Evolutionary conservation across 2,329 filamentous ascomycete species (phyloP).

Genomic region (Pyrenochaeta sp.): DNA sequence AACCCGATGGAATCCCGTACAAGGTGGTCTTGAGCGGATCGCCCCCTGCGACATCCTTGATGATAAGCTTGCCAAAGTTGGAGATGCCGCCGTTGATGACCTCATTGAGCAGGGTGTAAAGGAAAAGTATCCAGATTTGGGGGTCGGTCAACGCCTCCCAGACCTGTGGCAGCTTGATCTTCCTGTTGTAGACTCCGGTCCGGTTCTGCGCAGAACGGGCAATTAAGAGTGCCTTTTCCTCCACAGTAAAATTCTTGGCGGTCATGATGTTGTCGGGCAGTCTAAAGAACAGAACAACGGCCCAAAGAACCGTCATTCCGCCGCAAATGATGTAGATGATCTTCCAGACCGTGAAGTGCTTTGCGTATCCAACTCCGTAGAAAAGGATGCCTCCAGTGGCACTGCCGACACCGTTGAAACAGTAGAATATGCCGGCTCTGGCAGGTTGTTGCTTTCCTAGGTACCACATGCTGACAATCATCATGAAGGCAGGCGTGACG

Average conservation of each 20-base stretch:
- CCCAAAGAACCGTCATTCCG: slow-evolving; percentile 55
- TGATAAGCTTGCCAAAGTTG: slow-evolving; percentile 64
- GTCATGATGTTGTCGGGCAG: slow-evolving; percentile 54
- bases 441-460: slow-evolving; percentile 23
- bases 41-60: slow-evolving; percentile 56
- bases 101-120: slow-evolving; percentile 61
- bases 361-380: slow-evolving; percentile 53
- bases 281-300: slow-evolving; percentile 48
- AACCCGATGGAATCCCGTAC: slow-evolving; percentile 63
- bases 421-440: slow-evolving; percentile 32
- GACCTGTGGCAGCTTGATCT: slow-evolving; percentile 59
- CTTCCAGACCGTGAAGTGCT: slow-evolving; percentile 54
- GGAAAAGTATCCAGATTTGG: slow-evolving; percentile 55
- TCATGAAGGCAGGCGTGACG: slow-evolving; percentile 27
- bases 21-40: slow-evolving; percentile 58
- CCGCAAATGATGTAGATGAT: slow-evolving; percentile 56
- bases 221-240: slow-evolving; percentile 56
- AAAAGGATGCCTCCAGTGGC: slow-evolving; percentile 42
- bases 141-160: slow-evolving; percentile 56
- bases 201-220: slow-evolving; percentile 47
- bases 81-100: slow-evolving; percentile 62
- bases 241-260: slow-evolving; percentile 51
- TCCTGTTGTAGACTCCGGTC: slow-evolving; percentile 55
- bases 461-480: slow-evolving; percentile 26
- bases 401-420: slow-evolving; percentile 27